Percentiles rank a stretch among this genome's conserved stretches.
Conservation (phyloP, 129 eudicot genomes). For the Heracleum sosnowskyi region DNA sequence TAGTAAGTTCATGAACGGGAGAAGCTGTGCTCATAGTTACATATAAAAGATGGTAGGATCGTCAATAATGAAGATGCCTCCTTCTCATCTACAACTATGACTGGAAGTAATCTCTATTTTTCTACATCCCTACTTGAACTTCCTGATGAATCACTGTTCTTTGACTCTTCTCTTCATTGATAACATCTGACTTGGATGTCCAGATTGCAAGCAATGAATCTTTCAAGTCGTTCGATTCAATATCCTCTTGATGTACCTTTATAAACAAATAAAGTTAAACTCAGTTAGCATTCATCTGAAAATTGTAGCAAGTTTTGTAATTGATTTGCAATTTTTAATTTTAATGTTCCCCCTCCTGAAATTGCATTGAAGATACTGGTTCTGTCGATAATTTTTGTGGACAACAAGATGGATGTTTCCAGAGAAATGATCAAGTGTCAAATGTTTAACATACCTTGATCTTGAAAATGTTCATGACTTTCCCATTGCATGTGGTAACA, state of each 20-base stretch:
- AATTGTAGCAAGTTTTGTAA: background rate
- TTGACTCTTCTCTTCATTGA: background rate
- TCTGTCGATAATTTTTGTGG: background rate
- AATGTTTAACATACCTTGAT: slow-evolving; percentile 33
- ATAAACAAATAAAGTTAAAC: background rate
- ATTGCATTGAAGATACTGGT: background rate
- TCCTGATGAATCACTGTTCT: background rate
- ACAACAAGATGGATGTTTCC: background rate
- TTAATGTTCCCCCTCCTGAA: background rate
- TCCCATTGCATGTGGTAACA: slow-evolving; percentile 42
- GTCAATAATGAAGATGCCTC: no score
- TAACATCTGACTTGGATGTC: background rate
- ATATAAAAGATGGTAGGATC: no score
- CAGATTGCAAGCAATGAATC: background rate
- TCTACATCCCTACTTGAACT: background rate
- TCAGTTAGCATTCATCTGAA: background rate
- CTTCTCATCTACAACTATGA: no score
- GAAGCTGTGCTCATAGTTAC: no score
- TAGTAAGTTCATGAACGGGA: no score
- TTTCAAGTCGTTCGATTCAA: background rate
- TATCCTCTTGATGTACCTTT: background rate
- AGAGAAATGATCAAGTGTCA: background rate
- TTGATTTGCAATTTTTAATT: background rate
- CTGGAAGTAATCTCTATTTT: background rate
- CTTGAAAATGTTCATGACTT: slow-evolving; percentile 36